Conservation (phyloP, 1,139 yeast species). For the Pichia sp. region DNA sequence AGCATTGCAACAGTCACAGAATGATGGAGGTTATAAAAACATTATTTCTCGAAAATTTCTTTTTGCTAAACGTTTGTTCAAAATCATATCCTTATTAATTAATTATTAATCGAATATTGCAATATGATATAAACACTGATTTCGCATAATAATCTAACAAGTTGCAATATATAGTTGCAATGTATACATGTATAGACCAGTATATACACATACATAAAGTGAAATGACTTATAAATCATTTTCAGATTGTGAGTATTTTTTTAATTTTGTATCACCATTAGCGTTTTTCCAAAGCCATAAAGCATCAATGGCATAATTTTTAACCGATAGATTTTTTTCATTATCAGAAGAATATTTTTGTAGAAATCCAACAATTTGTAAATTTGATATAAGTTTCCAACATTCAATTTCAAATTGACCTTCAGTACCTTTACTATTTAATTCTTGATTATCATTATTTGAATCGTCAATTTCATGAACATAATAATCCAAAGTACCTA, state of each 20-base stretch:
- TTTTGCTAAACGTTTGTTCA: no score
- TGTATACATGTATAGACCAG: no score
- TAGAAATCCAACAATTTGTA: constrained; percentile 64
- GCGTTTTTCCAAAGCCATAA: constrained; percentile 88
- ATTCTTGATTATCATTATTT: constrained; percentile 33
- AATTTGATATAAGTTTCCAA: constrained; percentile 66
- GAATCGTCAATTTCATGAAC: constrained; percentile 34
- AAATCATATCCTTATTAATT: no score
- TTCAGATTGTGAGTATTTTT: no score
- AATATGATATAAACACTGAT: no score
- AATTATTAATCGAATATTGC: no score
- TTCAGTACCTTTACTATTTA: constrained; percentile 20
- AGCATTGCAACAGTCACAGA: constrained; percentile 20
- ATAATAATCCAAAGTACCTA: constrained; percentile 56
- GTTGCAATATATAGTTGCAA: no score
- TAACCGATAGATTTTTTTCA: constrained; percentile 59
- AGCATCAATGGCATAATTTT: constrained; percentile 87
- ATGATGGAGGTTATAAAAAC: constrained; percentile 16
- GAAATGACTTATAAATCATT: no score
- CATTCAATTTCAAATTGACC: constrained; percentile 54
- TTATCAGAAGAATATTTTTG: constrained; percentile 70
- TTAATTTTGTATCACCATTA: constrained; percentile 41
- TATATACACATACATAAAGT: no score
- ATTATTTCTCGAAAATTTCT: no score
- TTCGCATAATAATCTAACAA: no score